Conservation (phyloP, 2,329 filamentous ascomycete genomes). For the Stromatinia cepivora region DNA sequence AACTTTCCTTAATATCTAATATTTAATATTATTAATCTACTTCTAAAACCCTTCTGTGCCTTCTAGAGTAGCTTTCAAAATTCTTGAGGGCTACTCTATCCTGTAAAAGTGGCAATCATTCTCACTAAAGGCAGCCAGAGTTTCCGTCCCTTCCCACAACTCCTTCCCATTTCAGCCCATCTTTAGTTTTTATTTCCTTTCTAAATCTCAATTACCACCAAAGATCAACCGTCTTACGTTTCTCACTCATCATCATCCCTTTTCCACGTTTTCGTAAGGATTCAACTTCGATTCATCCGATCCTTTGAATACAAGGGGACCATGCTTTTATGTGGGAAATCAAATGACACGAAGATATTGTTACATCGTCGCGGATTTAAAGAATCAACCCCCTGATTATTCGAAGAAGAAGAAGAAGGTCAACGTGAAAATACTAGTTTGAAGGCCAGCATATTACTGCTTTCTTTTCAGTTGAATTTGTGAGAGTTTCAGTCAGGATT, state of each 20-base stretch:
- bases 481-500: neutral
- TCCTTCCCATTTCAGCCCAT: neutral
- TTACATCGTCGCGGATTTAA: constrained; percentile 18
- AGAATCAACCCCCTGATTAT: constrained; percentile 4
- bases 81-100: too few species aligned
- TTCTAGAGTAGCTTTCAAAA: too few species aligned
- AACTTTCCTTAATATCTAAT: too few species aligned
- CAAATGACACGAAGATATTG: constrained; percentile 14
- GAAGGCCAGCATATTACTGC: neutral
- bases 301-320: constrained; percentile 12
- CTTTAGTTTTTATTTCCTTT: neutral
- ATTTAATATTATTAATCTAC: too few species aligned
- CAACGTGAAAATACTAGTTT: neutral
- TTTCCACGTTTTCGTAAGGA: constrained; percentile 24
- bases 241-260: constrained; percentile 19
- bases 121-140: neutral
- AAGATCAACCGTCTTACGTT: constrained; percentile 18
- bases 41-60: too few species aligned
- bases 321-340: constrained; percentile 18
- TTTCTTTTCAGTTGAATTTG: neutral
- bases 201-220: constrained; percentile 3
- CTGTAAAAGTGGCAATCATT: neutral
- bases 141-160: neutral
- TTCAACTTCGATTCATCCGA: constrained; percentile 8
- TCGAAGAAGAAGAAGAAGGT: neutral